Conservation (phyloP, 371 early-diverging fungal species). For the Choanephora cucurbitarum region DNA sequence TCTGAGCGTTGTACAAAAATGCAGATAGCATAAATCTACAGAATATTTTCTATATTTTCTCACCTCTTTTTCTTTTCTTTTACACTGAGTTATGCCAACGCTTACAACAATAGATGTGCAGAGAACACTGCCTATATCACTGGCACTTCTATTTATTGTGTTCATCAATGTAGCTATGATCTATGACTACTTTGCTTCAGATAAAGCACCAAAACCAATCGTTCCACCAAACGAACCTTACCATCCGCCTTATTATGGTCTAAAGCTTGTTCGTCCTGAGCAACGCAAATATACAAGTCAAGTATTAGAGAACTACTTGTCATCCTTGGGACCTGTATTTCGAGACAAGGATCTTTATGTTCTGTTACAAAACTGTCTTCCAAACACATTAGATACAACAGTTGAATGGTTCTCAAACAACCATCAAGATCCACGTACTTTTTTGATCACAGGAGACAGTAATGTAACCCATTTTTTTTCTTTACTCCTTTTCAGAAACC, state of each 20-base stretch:
- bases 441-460: slow-evolving; percentile 61
- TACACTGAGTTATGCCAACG: too few species aligned
- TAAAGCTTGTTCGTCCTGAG: slow-evolving; percentile 23
- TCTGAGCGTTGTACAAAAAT: too few species aligned
- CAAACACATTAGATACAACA: slow-evolving; percentile 61
- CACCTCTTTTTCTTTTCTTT: too few species aligned
- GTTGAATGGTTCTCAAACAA: slow-evolving; percentile 39
- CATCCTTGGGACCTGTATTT: slow-evolving; percentile 19
- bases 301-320: slow-evolving; percentile 31
- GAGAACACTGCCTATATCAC: slow-evolving; percentile 4
- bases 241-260: slow-evolving; percentile 28
- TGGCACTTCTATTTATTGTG: slow-evolving; percentile 14
- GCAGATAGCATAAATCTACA: too few species aligned
- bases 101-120: neutral
- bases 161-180: slow-evolving; percentile 17
- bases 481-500: too few species aligned
- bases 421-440: slow-evolving; percentile 36
- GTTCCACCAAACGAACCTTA: slow-evolving; percentile 11
- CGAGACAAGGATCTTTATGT: slow-evolving; percentile 43
- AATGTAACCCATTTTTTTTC: slow-evolving; percentile 7
- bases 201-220: neutral
- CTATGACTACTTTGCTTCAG: slow-evolving; percentile 5
- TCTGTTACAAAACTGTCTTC: slow-evolving; percentile 52
- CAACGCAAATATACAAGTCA: slow-evolving; percentile 34
- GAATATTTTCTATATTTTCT: too few species aligned